Evolutionary conservation across 2,329 filamentous ascomycete species (phyloP), one percentile per base, ranked within the genome.

Genomic region (Ceratocystis variospora): DNA sequence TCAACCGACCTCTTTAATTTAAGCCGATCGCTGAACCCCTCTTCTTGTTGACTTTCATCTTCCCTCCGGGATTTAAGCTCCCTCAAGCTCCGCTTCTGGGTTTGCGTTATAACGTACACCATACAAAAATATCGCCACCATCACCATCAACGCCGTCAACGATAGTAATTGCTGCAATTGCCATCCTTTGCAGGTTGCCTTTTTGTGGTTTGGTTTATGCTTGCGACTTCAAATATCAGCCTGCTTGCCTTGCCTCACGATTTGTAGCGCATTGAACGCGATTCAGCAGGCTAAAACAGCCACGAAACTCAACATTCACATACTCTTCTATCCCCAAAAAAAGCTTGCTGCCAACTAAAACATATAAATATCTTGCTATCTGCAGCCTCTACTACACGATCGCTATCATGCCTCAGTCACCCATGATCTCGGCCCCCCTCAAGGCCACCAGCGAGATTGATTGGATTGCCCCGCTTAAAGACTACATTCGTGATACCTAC

Each of bases 381-480:
- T 48, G 33, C 22, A n/a, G 19, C 55, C 55, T 25, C 48, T 12
- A 2, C 48, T 22, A 28, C 48, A 28, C 25, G 10, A 33, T 37
- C 7, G 37, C 37, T 72, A 71, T 68, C 71, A 91, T 90, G 87
- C 83, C 89, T 75, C 89, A 95, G 79, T 87, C 90, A 71, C 92
- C 92, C 69, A 97, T 97, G 93, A 87, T 97, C 72, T 95, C 91
- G 72, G 87, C 87, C 82, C 93, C 93, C 74, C 83, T 96, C 73
- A 97, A 88, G 84, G 83, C 83, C 65, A 99, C 94, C 70, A 96
- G 92, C 81, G 94, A 99, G 80, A 96, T 99, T 75, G 94, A 99
- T 82, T 99, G 94, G 94, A 83, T 97, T 70, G 81, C 83, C 61
- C 94, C 94, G 61, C 82, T 99, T 71, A 97, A 97, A 79, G 80